Evolutionary conservation across 768 basidiomycete genomes (phyloP).

Genomic region (Boletus patriciae): DNA sequence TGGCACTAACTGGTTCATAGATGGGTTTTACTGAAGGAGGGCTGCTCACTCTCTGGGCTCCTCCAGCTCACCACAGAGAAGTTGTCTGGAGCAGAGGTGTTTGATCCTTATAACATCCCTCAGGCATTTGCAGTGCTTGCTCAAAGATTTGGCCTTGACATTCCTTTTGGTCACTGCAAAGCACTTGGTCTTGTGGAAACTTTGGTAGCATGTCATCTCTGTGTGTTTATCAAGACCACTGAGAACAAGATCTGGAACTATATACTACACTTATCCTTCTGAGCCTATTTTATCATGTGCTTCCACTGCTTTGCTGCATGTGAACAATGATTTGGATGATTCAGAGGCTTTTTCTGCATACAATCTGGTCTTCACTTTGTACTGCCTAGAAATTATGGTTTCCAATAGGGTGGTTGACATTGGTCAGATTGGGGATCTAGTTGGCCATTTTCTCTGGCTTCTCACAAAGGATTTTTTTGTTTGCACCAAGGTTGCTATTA

Average conservation of each 20-base stretch:
- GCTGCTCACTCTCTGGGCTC: not conserved
- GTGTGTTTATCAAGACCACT: not conserved
- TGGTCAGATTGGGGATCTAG: constrained; percentile 5
- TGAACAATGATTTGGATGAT: no score
- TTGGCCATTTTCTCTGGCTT: constrained; percentile 5
- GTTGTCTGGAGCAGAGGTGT: not conserved
- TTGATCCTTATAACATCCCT: not conserved
- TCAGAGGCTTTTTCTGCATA: no score
- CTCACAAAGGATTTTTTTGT: constrained; percentile 8
- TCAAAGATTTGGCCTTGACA: not conserved
- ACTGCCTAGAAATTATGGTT: not conserved
- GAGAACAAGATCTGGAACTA: not conserved
- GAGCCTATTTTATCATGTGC: constrained; percentile 6
- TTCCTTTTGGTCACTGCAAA: not conserved
- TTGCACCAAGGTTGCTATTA: not conserved
- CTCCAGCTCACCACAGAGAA: not conserved
- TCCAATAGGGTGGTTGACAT: constrained; percentile 1
- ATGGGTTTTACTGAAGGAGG: not conserved
- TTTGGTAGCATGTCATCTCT: not conserved
- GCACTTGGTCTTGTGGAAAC: not conserved
- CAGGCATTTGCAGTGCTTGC: not conserved
- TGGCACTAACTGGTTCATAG: not conserved
- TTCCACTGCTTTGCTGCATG: not conserved
- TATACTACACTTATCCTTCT: constrained; percentile 9
- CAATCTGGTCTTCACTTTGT: not conserved